Evolutionary conservation across 1,284 basidiomycete species (phyloP).

Genomic region (Heliocybe sulcata): DNA sequence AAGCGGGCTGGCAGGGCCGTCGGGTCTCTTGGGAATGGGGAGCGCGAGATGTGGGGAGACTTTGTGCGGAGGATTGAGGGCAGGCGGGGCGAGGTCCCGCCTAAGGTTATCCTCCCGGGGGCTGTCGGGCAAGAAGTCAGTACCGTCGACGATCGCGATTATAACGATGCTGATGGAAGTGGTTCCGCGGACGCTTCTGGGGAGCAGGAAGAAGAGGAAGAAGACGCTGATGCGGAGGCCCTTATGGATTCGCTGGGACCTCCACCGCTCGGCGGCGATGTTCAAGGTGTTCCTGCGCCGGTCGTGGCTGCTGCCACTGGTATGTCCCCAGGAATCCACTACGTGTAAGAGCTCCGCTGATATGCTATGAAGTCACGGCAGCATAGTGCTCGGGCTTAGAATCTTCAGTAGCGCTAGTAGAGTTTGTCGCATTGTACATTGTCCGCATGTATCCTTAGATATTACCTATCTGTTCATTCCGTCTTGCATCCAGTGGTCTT

Average conservation of each 20-base stretch:
- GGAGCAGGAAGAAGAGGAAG: slow-evolving; percentile 9
- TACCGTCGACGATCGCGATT: neutral
- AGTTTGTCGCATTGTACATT: too few species aligned
- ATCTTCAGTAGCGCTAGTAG: too few species aligned
- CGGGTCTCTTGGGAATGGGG: slow-evolving; percentile 45
- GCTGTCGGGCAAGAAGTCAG: neutral
- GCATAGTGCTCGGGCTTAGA: too few species aligned
- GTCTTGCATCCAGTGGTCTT: too few species aligned
- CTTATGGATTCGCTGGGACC: slow-evolving; percentile 19
- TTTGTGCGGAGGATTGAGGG: slow-evolving; percentile 50
- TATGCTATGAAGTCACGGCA: too few species aligned
- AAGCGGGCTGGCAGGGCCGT: slow-evolving; percentile 40
- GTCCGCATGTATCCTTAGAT: too few species aligned
- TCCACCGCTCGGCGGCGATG: slow-evolving; percentile 7
- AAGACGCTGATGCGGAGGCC: slow-evolving; percentile 14
- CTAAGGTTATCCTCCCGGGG: neutral
- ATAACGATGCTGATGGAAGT: slow-evolving; percentile 6
- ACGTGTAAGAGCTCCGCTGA: too few species aligned
- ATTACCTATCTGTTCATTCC: too few species aligned
- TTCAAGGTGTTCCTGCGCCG: neutral
- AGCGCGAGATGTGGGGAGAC: slow-evolving; percentile 58
- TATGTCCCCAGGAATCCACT: neutral
- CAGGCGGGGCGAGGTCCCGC: slow-evolving; percentile 2
- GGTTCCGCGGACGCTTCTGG: slow-evolving; percentile 4
- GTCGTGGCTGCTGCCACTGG: neutral